Base-by-base conservation (phyloP, 2,329 filamentous ascomycete genomes). In the Fusarium sterilihyphosum region DNA sequence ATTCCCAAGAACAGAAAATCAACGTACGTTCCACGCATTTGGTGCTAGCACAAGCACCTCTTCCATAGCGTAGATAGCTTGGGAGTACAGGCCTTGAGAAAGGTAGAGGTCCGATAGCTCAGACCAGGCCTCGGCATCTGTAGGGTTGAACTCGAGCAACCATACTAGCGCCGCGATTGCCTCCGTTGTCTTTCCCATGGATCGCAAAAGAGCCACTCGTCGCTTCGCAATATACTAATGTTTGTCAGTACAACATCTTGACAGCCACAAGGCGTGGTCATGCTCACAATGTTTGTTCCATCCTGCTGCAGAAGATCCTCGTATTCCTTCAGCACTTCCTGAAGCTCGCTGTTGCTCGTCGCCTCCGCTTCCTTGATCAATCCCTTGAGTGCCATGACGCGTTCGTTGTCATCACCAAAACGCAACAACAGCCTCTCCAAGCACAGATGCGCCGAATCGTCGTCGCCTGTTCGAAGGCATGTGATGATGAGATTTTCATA, bases 101-200 rank as follows among this genome's bases (percentile, higher is more conserved):
- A 95, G 87, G 83, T 99, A 98, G 70, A 98, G 84, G 80, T 98
- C 94, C 61, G 94, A 91, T 76, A 98, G 87, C 84, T 99, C 96
- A 60, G 94, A 90, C 96, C 96, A 99, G 16, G 93, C 92, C 85
- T 99, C 96, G 11, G 92, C 92, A 84, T 99, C 96, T 4, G 94
- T 98, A 5, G 96, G 95, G 61, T 92, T 93, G 70, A 92, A 91
- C 80, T 97, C 93, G 53, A 99, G 85, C 35, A 98, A 87, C 65
- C 91, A 88, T 71, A 92, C 91, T 66, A 98, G 84, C 35, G 92
- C 91, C 38, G 90, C 85, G 50, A 95, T 93, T 2, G 96, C 94
- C 73, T 98, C 94, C 3, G 88, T 79, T 4, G 86, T 85, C 78
- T 90, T 91, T 37, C 91, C 91, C 82, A 97, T 87, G 35, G 92